Percentiles rank a stretch among this genome's conserved stretches.
Conservation (phyloP, 441 rosid species). For the Pelargonium myrrhifolium region DNA sequence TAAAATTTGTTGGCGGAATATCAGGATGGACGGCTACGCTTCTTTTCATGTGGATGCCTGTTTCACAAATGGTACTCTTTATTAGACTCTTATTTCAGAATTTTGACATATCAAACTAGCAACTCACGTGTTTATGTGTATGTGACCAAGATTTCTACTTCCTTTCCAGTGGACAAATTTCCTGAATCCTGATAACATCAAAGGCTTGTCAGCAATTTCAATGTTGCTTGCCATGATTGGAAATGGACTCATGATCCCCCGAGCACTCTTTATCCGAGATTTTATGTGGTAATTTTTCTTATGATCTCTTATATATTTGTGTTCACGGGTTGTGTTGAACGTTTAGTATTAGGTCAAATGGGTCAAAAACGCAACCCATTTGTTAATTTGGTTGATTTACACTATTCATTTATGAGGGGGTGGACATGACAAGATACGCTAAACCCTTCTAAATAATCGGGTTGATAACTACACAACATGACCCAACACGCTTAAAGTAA, state of each 20-base stretch:
- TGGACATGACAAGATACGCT: too few relatives aligned
- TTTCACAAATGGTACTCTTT: conserved; percentile 66
- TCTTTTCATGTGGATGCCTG: conserved; percentile 98
- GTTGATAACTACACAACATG: too few relatives aligned
- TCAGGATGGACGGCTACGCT: conserved; percentile 98
- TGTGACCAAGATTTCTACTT: conserved; percentile 23
- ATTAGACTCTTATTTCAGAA: background rate
- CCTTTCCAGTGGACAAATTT: conserved; percentile 82
- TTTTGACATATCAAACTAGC: background rate
- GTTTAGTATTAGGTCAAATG: too few relatives aligned
- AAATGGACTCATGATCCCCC: conserved; percentile 88
- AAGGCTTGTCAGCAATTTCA: conserved; percentile 71
- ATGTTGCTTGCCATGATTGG: conserved; percentile 92
- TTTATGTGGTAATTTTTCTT: conserved; percentile 70
- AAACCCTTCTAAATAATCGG: too few relatives aligned
- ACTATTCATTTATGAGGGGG: too few relatives aligned
- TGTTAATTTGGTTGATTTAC: too few relatives aligned
- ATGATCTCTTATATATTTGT: background rate
- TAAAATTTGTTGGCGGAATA: conserved; percentile 52
- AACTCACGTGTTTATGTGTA: background rate
- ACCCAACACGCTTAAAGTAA: too few relatives aligned
- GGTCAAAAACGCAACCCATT: too few relatives aligned
- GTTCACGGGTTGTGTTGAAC: too few relatives aligned
- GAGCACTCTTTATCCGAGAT: conserved; percentile 87
- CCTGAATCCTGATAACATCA: conserved; percentile 73